Conservation (phyloP, 306 rosid species). For the Vicia villosa region DNA sequence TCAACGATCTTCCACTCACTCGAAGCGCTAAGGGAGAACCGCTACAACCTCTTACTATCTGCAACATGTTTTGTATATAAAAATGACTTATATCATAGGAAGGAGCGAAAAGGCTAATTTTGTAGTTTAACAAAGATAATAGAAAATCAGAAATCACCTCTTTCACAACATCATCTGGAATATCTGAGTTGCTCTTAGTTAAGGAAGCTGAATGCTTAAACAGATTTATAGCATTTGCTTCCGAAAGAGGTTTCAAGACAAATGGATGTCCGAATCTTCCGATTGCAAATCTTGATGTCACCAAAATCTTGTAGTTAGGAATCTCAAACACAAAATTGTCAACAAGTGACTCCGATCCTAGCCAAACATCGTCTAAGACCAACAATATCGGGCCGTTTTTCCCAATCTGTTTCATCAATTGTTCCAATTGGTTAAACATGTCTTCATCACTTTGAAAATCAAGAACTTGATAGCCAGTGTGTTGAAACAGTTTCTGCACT, state of each 20-base stretch:
- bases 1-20: slow-evolving; percentile 49
- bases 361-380: slow-evolving; percentile 68
- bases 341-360: slow-evolving; percentile 46
- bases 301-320: slow-evolving; percentile 55
- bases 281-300: slow-evolving; percentile 59
- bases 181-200: slow-evolving; percentile 15
- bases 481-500: slow-evolving; percentile 46
- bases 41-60: slow-evolving; percentile 57
- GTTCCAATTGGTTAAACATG: slow-evolving; percentile 34
- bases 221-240: slow-evolving; percentile 48
- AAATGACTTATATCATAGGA: neutral
- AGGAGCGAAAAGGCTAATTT: neutral
- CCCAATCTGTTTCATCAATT: slow-evolving; percentile 35
- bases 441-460: slow-evolving; percentile 44
- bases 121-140: neutral
- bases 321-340: slow-evolving; percentile 45
- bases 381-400: slow-evolving; percentile 38
- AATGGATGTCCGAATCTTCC: slow-evolving; percentile 34
- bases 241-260: slow-evolving; percentile 41
- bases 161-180: slow-evolving; percentile 43
- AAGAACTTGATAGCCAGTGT: slow-evolving; percentile 24
- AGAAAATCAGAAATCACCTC: slow-evolving; percentile 45
- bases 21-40: slow-evolving; percentile 62
- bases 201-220: slow-evolving; percentile 50
- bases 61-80: slow-evolving; percentile 17